phyloP scores from a whole-genome alignment of 2,329 filamentous ascomycete species.

The Aspergillus fijiensis region DNA sequence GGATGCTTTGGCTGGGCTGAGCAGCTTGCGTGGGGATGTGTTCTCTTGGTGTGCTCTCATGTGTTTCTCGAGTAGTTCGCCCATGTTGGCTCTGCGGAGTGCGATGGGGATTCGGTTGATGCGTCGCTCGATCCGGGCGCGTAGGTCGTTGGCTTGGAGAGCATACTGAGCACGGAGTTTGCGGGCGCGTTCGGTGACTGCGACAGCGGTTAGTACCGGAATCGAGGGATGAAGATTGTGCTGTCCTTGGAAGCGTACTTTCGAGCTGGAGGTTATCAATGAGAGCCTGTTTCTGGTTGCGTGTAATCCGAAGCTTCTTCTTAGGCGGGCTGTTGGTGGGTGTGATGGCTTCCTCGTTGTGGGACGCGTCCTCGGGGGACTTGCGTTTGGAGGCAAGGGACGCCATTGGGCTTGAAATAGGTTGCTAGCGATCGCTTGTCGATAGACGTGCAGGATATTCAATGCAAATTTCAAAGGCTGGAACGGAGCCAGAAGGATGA shows the following conservation, averaged over 20 bases:
- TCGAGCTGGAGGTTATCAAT: constrained; percentile 89
- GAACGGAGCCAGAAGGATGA: not conserved
- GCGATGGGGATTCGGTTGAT: constrained; percentile 85
- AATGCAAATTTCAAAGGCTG: not conserved
- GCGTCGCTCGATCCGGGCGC: constrained; percentile 85
- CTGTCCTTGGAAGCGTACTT: constrained; percentile 54
- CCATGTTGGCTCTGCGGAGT: constrained; percentile 77
- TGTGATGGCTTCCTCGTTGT: constrained; percentile 51
- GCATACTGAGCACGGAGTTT: constrained; percentile 87
- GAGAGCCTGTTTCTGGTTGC: constrained; percentile 77
- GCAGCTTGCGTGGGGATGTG: constrained; percentile 33
- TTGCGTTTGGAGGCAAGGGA: constrained; percentile 41
- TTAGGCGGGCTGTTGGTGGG: constrained; percentile 60
- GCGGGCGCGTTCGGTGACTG: constrained; percentile 83
- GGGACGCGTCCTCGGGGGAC: constrained; percentile 35
- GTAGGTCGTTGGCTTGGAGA: constrained; percentile 79
- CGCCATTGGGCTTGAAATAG: constrained; percentile 32
- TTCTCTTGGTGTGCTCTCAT: constrained; percentile 28
- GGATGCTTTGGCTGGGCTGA: constrained; percentile 30
- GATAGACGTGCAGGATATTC: not conserved
- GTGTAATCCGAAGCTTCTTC: constrained; percentile 62
- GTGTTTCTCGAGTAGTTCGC: constrained; percentile 67
- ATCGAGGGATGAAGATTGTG: constrained; percentile 13
- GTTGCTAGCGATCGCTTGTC: not conserved
- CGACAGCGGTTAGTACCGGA: constrained; percentile 11